Evolutionary conservation across 1,284 basidiomycete genomes (phyloP).

Genomic region (Anthracocystis setariae): DNA sequence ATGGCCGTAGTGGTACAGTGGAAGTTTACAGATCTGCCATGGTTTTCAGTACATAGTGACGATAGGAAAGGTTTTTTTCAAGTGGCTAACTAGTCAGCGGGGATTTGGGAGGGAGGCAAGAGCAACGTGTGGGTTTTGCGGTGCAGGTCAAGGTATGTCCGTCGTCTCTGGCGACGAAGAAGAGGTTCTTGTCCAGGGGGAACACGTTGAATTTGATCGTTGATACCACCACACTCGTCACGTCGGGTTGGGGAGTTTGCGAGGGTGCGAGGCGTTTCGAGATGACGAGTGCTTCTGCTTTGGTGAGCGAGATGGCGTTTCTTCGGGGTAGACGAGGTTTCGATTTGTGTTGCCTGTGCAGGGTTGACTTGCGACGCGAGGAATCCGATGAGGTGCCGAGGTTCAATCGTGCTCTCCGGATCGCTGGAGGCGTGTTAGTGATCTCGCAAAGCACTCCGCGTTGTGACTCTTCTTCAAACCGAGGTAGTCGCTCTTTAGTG

Average conservation of each 20-base stretch:
- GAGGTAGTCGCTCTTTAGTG: neutral
- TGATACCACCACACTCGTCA: too few species aligned
- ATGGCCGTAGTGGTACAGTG: too few species aligned
- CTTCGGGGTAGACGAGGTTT: neutral
- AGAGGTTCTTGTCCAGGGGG: slow-evolving; percentile 12
- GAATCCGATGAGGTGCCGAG: neutral
- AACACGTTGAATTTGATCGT: neutral
- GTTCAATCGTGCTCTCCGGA: neutral
- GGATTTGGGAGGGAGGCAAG: too few species aligned
- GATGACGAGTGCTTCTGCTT: neutral
- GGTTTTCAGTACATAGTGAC: too few species aligned
- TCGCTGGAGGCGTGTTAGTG: neutral
- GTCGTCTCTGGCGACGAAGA: slow-evolving; percentile 13
- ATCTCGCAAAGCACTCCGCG: slow-evolving; percentile 5
- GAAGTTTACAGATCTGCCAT: too few species aligned
- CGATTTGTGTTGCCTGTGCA: neutral
- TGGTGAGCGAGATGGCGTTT: slow-evolving; percentile 8
- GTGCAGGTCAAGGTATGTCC: slow-evolving; percentile 11
- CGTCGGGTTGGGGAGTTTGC: neutral
- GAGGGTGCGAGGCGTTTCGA: neutral
- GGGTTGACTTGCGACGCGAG: neutral
- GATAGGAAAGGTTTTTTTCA: too few species aligned
- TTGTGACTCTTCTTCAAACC: neutral
- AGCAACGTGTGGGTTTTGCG: too few species aligned
- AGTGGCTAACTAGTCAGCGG: neutral